phyloP scores from a whole-genome alignment of 768 basidiomycete genomes.

The Trametes coccinea region DNA sequence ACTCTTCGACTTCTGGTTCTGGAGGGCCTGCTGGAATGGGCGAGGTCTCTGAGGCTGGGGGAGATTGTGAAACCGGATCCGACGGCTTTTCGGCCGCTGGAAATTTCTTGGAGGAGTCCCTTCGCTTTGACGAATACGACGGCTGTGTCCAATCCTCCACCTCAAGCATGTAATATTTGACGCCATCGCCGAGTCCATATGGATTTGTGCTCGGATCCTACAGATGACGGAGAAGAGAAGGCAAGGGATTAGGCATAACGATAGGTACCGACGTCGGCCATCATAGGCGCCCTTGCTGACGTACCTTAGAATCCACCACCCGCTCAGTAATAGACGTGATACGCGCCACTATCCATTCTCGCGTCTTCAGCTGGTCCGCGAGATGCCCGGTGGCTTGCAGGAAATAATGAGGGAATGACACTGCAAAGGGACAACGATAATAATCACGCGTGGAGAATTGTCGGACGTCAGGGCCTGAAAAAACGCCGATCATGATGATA shows the following conservation, averaged over 20 bases:
- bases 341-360: constrained; percentile 95
- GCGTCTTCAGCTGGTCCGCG: constrained; percentile 83
- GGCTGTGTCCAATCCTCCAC: constrained; percentile 93
- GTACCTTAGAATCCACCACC: constrained; percentile 77
- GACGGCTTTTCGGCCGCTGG: constrained; percentile 28
- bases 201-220: constrained; percentile 86
- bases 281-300: constrained; percentile 24
- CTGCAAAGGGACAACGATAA: constrained; percentile 39
- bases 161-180: constrained; percentile 92
- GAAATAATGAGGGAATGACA: constrained; percentile 98
- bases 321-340: constrained; percentile 88
- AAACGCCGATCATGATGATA: constrained; percentile 6
- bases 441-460: constrained; percentile 33
- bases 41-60: constrained; percentile 32
- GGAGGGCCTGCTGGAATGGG: constrained; percentile 62
- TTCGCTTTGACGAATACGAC: constrained; percentile 58
- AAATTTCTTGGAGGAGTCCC: constrained; percentile 52
- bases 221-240: constrained; percentile 7
- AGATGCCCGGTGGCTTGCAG: constrained; percentile 84
- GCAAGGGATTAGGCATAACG: neutral
- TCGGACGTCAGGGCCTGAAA: constrained; percentile 28
- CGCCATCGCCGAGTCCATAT: constrained; percentile 84
- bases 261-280: neutral
- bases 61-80: constrained; percentile 13
- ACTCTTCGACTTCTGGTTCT: constrained; percentile 71